Conservation (phyloP, 306 rosid species). For the Acacia acuminata region DNA sequence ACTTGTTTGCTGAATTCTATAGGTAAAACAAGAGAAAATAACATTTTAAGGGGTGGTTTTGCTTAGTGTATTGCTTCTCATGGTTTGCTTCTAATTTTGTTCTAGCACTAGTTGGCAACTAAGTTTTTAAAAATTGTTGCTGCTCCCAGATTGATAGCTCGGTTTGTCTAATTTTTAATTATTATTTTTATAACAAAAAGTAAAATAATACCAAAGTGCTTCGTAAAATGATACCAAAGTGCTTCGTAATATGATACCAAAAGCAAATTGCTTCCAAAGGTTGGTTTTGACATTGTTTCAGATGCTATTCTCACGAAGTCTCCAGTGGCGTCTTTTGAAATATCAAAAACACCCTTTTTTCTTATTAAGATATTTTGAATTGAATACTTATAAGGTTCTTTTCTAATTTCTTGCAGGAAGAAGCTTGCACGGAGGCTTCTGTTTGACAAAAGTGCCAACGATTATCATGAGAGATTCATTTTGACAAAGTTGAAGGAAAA, state of each 20-base stretch:
- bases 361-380: not conserved
- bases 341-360: not conserved
- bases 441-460: constrained; percentile 30
- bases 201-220: not conserved
- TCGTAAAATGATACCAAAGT: not conserved
- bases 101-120: not conserved
- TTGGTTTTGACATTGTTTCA: not conserved
- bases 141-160: not conserved
- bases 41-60: constrained; percentile 7
- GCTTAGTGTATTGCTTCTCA: not conserved
- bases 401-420: constrained; percentile 32
- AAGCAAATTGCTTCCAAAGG: not conserved
- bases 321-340: not conserved
- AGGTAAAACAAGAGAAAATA: constrained; percentile 30
- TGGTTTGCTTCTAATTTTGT: not conserved
- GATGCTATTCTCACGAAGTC: not conserved
- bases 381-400: constrained; percentile 9
- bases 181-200: not conserved
- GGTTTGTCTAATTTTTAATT: not conserved
- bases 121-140: not conserved
- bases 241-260: not conserved
- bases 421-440: too few species aligned
- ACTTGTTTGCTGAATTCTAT: too few species aligned
- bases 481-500: constrained; percentile 6
- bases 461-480: constrained; percentile 23